Evolutionary conservation across 2,329 filamentous ascomycete genomes (phyloP).

Genomic region (Mycosphaerella sp.): DNA sequence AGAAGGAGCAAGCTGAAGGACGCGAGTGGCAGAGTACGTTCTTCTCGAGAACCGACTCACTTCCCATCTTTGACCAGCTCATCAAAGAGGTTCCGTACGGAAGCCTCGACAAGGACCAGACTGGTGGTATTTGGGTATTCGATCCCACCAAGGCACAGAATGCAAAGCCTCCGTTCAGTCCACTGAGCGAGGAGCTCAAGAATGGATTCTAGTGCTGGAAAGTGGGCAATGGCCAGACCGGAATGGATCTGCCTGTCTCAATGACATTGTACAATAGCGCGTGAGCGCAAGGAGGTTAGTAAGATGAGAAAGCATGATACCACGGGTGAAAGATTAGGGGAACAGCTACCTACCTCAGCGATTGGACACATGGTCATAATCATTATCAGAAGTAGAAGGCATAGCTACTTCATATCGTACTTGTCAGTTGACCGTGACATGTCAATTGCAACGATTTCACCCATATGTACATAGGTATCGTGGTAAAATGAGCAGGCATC

Average conservation of each 20-base stretch:
- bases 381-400: background rate
- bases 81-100: slow-evolving; percentile 39
- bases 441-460: background rate
- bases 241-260: background rate
- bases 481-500: background rate
- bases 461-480: background rate
- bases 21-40: slow-evolving; percentile 76
- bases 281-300: background rate
- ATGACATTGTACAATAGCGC: slow-evolving; percentile 3
- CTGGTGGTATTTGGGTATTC: slow-evolving; percentile 64
- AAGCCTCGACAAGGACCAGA: slow-evolving; percentile 55
- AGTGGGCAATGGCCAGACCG: background rate
- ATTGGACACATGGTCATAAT: background rate
- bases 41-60: slow-evolving; percentile 51
- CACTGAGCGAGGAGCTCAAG: slow-evolving; percentile 25
- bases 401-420: no score
- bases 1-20: slow-evolving; percentile 67
- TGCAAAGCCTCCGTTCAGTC: slow-evolving; percentile 28
- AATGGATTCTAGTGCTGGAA: slow-evolving; percentile 20
- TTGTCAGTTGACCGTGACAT: no score
- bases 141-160: slow-evolving; percentile 47
- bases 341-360: background rate
- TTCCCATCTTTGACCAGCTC: slow-evolving; percentile 44
- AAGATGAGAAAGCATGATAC: slow-evolving; percentile 7
- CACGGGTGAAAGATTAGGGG: slow-evolving; percentile 7